Conservation (phyloP, 345 rosid species). For the Hibiscus trionum region DNA sequence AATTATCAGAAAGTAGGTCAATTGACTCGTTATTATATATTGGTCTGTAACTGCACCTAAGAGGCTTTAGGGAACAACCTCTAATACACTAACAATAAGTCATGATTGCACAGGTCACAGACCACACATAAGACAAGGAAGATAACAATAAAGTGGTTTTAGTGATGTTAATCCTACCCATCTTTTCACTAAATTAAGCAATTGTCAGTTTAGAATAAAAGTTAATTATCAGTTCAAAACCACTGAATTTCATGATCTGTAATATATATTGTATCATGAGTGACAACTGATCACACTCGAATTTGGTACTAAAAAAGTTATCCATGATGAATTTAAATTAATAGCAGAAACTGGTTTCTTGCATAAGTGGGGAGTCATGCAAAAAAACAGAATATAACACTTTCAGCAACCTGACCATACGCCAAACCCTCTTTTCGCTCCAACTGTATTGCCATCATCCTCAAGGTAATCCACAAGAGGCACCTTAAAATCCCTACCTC, state of each 20-base stretch:
- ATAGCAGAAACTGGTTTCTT: not conserved
- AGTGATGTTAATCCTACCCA: not conserved
- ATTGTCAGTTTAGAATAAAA: not conserved
- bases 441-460: constrained; percentile 46
- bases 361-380: not conserved
- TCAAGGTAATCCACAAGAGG: constrained; percentile 57
- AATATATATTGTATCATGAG: not conserved
- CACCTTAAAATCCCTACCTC: constrained; percentile 86
- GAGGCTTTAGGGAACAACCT: not conserved
- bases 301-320: not conserved
- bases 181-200: not conserved
- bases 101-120: not conserved
- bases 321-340: not conserved
- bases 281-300: not conserved
- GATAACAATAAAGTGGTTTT: not conserved
- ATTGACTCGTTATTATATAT: constrained; percentile 8
- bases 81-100: not conserved
- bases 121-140: too few relatives aligned
- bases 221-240: not conserved
- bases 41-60: not conserved
- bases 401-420: constrained; percentile 43
- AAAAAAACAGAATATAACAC: not conserved
- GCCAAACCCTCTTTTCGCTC: constrained; percentile 44
- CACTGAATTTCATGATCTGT: not conserved
- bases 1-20: constrained; percentile 8